Percentiles rank a stretch among this genome's conserved stretches.
phyloP scores from a whole-genome alignment of 2,329 filamentous ascomycete species.

The Alternaria ventricosa region DNA sequence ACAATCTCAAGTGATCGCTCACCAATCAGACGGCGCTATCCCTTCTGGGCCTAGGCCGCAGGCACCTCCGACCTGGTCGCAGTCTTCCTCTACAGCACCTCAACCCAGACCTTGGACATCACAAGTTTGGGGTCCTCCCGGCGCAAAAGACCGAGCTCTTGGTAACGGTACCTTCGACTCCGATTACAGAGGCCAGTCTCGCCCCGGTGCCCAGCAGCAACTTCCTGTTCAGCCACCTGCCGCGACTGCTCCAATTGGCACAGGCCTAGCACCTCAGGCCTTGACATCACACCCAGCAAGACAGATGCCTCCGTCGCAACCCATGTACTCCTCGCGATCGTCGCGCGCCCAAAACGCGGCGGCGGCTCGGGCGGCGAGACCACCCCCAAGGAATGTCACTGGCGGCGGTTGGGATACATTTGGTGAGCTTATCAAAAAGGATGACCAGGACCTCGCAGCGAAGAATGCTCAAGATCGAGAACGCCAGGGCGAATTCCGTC shows the following conservation, averaged over 20 bases:
- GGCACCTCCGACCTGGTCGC: conserved; percentile 35
- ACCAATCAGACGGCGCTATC: conserved; percentile 25
- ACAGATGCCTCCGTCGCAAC: conserved; percentile 22
- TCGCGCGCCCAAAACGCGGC: conserved; percentile 19
- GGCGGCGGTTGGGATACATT: conserved; percentile 44
- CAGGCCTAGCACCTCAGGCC: conserved; percentile 26
- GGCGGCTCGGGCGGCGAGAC: conserved; percentile 23
- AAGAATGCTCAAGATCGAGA: conserved; percentile 40
- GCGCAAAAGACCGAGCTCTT: conserved; percentile 69
- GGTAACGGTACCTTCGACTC: conserved; percentile 79
- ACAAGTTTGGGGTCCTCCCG: conserved; percentile 79
- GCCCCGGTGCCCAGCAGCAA: conserved; percentile 39
- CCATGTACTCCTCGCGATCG: conserved; percentile 30
- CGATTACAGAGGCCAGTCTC: conserved; percentile 60
- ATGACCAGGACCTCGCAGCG: conserved; percentile 32
- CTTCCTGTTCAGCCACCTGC: conserved; percentile 34
- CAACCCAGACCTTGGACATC: conserved; percentile 40
- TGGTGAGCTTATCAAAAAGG: conserved; percentile 35
- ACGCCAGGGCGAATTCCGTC: conserved; percentile 38
- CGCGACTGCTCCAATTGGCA: conserved; percentile 32
- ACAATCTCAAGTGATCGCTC: conserved; percentile 19
- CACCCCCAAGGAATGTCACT: conserved; percentile 38
- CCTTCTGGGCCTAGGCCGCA: conserved; percentile 34
- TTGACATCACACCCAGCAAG: conserved; percentile 22
- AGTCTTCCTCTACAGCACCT: conserved; percentile 33